Base-by-base conservation (phyloP, 805 yeast species). In the Saccharomycopsis fermentans region DNA sequence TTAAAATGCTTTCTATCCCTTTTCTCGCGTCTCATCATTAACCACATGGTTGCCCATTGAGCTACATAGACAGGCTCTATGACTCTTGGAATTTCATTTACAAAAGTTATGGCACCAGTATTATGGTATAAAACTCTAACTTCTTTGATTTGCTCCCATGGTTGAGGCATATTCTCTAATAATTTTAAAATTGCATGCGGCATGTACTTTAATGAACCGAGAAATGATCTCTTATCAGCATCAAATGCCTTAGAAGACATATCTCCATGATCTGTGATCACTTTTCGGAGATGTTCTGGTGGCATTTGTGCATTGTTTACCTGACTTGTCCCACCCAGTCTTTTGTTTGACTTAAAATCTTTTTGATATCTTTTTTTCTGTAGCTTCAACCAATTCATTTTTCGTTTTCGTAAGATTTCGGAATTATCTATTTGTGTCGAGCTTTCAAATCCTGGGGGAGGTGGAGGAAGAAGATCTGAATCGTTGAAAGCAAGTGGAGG, bases 131-230 rank as follows among this genome's bases (percentile, higher is more conserved):
- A 71, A 6, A 92, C 98, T 59, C 80, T 82, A 24, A 94, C 98
- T 51, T 87, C 95, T 62, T 87, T 87, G 1, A 79, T 74, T 56
- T 82, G 80, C 69, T 94, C 98, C 99, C 99, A 94, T 0, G 99
- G 99, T 68, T 90, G 96, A 0, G 99, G 99, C 92, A 94, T 92
- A 67, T 90, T 90, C 66, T 94, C 99, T 43, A 94, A 68, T 43
- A 94, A 77, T 70, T 94, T 94, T 64, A 90, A 71, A 3, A 90
- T 80, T 0, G 99, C 97, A 72, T 92, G 98, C 0, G 99, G 99
- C 84, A 95, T 80, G 72, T 86, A 95, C 71, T 90, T 92, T 59
- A 94, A 75, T 1, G 98, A 91, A 1, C 97, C 97, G 27, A 95
- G 72, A 66, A 88, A 90, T 0, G 96, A 82, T 60, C 92, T 76